Base-by-base conservation (phyloP, 495 filamentous ascomycete genomes). In the Penicillium macrosclerotiorum region DNA sequence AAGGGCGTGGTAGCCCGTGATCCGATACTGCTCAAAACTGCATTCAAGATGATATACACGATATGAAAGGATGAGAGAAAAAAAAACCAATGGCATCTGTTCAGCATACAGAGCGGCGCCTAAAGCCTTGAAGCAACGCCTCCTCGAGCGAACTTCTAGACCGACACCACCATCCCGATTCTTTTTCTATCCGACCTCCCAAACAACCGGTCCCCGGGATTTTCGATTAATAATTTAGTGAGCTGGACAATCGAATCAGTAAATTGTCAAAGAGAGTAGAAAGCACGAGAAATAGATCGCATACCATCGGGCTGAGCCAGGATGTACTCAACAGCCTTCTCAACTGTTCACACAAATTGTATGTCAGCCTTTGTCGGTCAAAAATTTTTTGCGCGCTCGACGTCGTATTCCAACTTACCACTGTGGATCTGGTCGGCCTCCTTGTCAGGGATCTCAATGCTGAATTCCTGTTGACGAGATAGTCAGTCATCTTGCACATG, bases 391-490 rank as follows among this genome's bases (percentile, higher is more conserved):
- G 14, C 30, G 8, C 36, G 23, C 25, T 7, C 20, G 14, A 5
- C 25, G 41, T 14, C 35, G 5, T 30, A 5, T 14, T 19, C 16
- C 14, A 14, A 78, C 92, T 54, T 90, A 96, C 92, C 84, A 65
- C 89, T 95, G 79, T 92, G 89, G 68, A 98, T 95, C 52, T 81
- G 78, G 74, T 98, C 93, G 53, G 93, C 94, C 62, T 96, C 92
- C 79, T 96, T 97, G 73, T 98, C 93, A 53, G 93, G 94, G 69
- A 98, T 98, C 81, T 98, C 93, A 74, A 98, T 93, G 82, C 90
- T 96, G 74, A 98, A 98, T 71, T 98, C 93, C 92, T 97, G 63
- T 68, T 56, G 37, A 22, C 17, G 37, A 29, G 46, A 29, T 51
- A 31, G 30, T 71, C 39, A 69, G 58, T 46, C 18, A 50, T 54